phyloP scores from a whole-genome alignment of 1,139 yeast genomes.

The Saccharomyces hybrid region DNA sequence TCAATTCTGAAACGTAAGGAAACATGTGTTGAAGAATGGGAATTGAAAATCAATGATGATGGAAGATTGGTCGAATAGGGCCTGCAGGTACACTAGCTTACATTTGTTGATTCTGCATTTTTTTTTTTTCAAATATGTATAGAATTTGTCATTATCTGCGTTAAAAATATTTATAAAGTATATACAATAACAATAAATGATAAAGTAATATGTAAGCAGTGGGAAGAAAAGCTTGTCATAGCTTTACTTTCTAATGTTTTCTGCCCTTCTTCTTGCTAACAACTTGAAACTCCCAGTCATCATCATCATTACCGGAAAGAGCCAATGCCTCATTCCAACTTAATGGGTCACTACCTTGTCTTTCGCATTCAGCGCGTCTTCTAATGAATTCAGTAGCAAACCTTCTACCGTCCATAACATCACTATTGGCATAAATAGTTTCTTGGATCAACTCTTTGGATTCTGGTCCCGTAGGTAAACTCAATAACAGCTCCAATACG shows the following conservation, averaged over 20 bases:
- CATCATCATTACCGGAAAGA: slow-evolving; percentile 52
- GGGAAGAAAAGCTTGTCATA: neutral
- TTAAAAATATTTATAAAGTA: neutral
- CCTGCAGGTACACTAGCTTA: neutral
- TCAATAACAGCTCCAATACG: slow-evolving; percentile 68
- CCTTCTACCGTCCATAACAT: slow-evolving; percentile 90
- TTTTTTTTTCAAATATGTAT: neutral
- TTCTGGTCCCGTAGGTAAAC: slow-evolving; percentile 67
- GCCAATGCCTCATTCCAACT: slow-evolving; percentile 62
- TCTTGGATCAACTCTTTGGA: slow-evolving; percentile 83
- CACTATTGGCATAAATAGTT: slow-evolving; percentile 80
- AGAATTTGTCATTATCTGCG: neutral
- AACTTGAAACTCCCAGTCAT: slow-evolving; percentile 78
- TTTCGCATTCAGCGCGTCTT: slow-evolving; percentile 66
- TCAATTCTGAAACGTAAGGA: slow-evolving; percentile 53
- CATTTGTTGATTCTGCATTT: neutral
- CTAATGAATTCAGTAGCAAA: slow-evolving; percentile 85
- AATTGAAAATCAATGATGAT: slow-evolving; percentile 27
- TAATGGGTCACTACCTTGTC: slow-evolving; percentile 45
- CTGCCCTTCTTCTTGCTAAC: slow-evolving; percentile 56
- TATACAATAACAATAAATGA: slow-evolving; percentile 1
- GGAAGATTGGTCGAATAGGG: slow-evolving; percentile 26
- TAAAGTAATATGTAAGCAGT: neutral
- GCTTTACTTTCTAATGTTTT: slow-evolving; percentile 20
- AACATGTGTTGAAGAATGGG: slow-evolving; percentile 47